phyloP scores from a whole-genome alignment of 495 filamentous ascomycete genomes.

The Xylaria castorea region DNA sequence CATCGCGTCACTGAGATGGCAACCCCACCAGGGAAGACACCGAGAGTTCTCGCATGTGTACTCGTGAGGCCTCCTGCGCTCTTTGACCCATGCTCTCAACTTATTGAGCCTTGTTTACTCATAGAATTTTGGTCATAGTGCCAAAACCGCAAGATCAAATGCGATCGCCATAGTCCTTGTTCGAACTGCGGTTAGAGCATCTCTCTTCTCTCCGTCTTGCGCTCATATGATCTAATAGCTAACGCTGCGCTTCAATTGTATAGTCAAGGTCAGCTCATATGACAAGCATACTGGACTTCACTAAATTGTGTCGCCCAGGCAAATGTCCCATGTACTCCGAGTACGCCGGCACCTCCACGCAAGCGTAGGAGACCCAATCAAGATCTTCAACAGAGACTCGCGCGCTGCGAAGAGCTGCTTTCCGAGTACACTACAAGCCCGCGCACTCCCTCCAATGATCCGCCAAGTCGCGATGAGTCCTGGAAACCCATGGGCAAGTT shows the following conservation, averaged over 20 bases:
- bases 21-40: conserved; percentile 34
- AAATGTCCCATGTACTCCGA: conserved; percentile 53
- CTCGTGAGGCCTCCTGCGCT: conserved; percentile 31
- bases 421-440: conserved; percentile 53
- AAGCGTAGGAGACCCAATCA: conserved; percentile 57
- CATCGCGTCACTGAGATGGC: conserved; percentile 2
- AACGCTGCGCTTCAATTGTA: conserved; percentile 18
- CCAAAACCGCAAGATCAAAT: conserved; percentile 72
- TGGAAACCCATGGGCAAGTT: conserved; percentile 52
- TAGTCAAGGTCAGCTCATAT: conserved; percentile 34
- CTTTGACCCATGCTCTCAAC: neutral
- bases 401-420: conserved; percentile 55
- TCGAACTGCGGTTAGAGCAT: conserved; percentile 63
- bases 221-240: neutral
- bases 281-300: conserved; percentile 19
- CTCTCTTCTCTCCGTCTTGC: conserved; percentile 14
- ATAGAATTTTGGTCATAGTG: conserved; percentile 50
- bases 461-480: conserved; percentile 38
- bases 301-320: conserved; percentile 43
- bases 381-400: conserved; percentile 55
- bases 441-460: conserved; percentile 35
- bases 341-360: conserved; percentile 55
- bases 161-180: conserved; percentile 72
- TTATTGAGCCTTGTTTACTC: neutral
- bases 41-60: conserved; percentile 48